phyloP scores from a whole-genome alignment of 495 filamentous ascomycete species.

The Cetradonia linearis region DNA sequence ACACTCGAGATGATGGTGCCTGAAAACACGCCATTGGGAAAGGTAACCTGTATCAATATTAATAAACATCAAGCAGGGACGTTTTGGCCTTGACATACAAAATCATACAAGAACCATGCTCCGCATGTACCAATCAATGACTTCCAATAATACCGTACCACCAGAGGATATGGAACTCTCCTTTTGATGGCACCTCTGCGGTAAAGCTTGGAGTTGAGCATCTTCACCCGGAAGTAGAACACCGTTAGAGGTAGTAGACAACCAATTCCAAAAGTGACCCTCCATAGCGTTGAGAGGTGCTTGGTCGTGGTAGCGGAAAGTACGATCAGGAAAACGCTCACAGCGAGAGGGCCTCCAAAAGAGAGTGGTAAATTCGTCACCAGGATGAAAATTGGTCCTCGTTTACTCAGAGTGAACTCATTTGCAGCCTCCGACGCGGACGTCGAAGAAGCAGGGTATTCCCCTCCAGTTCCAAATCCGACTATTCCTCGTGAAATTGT shows the following conservation, averaged over 20 bases:
- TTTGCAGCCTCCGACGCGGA: conserved; percentile 43
- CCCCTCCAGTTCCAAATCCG: conserved; percentile 43
- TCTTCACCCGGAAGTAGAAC: conserved; percentile 45
- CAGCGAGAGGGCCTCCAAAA: conserved; percentile 41
- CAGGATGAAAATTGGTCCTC: conserved; percentile 43
- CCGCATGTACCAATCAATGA: conserved; percentile 38
- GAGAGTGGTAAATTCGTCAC: conserved; percentile 44
- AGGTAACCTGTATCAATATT: conserved; percentile 31
- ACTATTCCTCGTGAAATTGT: conserved; percentile 42
- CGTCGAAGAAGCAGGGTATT: conserved; percentile 39
- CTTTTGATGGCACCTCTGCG: conserved; percentile 40
- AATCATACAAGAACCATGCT: conserved; percentile 44
- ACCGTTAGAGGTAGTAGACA: conserved; percentile 41
- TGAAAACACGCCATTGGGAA: conserved; percentile 43
- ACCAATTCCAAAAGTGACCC: conserved; percentile 43
- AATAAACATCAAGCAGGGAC: not conserved
- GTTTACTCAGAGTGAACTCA: conserved; percentile 34
- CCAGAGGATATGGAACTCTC: conserved; percentile 37
- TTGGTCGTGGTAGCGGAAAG: conserved; percentile 32
- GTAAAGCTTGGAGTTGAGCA: conserved; percentile 43
- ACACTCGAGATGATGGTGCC: conserved; percentile 40
- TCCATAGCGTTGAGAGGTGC: conserved; percentile 41
- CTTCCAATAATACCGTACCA: conserved; percentile 41
- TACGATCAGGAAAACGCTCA: conserved; percentile 41
- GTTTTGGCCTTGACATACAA: conserved; percentile 23